phyloP scores from a whole-genome alignment of 306 rosid species.

The Argentina anserina region DNA sequence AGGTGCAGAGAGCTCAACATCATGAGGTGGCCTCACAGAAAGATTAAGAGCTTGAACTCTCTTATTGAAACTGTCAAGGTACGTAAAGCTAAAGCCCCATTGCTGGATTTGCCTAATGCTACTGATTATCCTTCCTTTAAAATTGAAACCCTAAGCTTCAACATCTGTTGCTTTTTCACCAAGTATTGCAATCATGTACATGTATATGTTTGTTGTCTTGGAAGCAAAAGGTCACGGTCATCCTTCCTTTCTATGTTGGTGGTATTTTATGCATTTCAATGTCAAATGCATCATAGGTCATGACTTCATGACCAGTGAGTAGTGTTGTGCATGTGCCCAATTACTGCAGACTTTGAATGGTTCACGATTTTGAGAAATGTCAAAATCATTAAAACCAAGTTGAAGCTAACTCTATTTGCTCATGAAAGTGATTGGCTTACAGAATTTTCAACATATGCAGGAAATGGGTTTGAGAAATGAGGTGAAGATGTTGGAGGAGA shows the following conservation, averaged over 20 bases:
- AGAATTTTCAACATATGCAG: conserved; percentile 27
- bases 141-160: background rate
- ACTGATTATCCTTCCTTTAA: background rate
- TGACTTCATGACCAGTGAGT: background rate
- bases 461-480: conserved; percentile 56
- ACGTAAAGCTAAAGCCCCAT: background rate
- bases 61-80: conserved; percentile 67
- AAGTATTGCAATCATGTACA: background rate
- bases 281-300: background rate
- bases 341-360: background rate
- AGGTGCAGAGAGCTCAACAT: conserved; percentile 79
- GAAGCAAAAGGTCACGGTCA: background rate
- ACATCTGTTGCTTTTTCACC: background rate
- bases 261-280: background rate
- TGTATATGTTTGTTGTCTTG: background rate
- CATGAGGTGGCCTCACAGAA: conserved; percentile 83
- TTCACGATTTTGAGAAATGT: background rate
- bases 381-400: background rate
- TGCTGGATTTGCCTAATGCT: background rate
- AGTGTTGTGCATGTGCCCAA: background rate
- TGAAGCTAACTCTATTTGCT: background rate
- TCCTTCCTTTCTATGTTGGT: background rate
- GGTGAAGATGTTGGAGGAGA: conserved; percentile 53
- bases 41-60: conserved; percentile 61
- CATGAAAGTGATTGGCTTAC: background rate